These are phyloP conservation scores for Aspergillus felis DNA, from an alignment of 2,329 filamentous ascomycete genomes.

Conservation along the genomic window DNA sequence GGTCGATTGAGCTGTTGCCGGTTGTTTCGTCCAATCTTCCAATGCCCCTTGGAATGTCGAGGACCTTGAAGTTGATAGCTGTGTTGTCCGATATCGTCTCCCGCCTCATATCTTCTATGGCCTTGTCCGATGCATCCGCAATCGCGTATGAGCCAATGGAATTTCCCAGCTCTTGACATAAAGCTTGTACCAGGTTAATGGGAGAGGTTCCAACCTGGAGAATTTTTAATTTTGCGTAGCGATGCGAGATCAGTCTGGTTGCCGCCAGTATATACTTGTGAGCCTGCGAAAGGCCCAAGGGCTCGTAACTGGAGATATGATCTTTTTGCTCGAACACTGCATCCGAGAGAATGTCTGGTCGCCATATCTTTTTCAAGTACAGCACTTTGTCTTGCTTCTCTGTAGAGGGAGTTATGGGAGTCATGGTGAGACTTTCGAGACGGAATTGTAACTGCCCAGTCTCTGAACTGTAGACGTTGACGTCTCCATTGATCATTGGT, in stretches of 20 bases:
- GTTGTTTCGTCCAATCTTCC: background rate
- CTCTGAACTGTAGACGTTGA: conserved; percentile 3
- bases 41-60: background rate
- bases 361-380: conserved; percentile 3
- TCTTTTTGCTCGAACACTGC: background rate
- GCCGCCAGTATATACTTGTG: background rate
- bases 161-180: background rate
- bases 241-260: conserved; percentile 1
- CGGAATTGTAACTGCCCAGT: background rate
- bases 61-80: background rate
- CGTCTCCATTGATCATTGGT: conserved; percentile 1
- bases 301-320: background rate
- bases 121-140: background rate
- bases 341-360: conserved; percentile 1
- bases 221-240: background rate
- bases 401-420: background rate
- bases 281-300: background rate
- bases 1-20: background rate
- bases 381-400: conserved; percentile 1
- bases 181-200: background rate
- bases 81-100: background rate
- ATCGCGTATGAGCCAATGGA: background rate
- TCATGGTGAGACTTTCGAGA: conserved; percentile 1
- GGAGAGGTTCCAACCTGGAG: conserved; percentile 3
- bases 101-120: background rate